Conservation (phyloP, 1,284 basidiomycete genomes). For the Cryptococcus sp. region DNA sequence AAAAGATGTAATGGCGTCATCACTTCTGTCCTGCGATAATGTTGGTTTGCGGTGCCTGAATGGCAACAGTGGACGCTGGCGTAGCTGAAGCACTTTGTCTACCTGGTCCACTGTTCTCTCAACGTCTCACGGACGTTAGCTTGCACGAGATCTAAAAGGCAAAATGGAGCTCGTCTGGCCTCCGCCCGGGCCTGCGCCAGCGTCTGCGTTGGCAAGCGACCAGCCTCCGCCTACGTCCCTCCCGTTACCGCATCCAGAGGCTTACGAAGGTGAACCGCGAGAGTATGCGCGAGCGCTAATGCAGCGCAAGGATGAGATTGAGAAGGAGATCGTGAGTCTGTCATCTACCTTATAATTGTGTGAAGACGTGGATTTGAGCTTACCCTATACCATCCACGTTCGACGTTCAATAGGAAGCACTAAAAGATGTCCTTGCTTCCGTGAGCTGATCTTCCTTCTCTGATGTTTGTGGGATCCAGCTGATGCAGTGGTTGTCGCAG, state of each 20-base stretch:
- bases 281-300: conserved; percentile 49
- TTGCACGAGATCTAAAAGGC: background rate
- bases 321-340: conserved; percentile 46
- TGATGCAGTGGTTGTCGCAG: conserved; percentile 19
- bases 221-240: conserved; percentile 24
- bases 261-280: conserved; percentile 45
- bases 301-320: conserved; percentile 50
- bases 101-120: background rate
- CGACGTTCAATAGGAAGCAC: conserved; percentile 23
- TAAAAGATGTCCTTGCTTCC: conserved; percentile 40
- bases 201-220: no score
- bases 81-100: background rate
- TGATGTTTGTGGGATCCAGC: background rate
- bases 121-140: background rate
- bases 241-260: conserved; percentile 44
- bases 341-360: background rate
- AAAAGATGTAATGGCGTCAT: background rate
- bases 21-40: background rate
- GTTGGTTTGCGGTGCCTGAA: background rate
- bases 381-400: background rate
- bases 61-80: background rate
- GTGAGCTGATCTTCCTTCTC: conserved; percentile 7
- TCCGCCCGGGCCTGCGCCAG: conserved; percentile 28
- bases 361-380: background rate
- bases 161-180: conserved; percentile 12